Base-by-base conservation (phyloP, 306 rosid genomes). In the Medicago truncatula region DNA sequence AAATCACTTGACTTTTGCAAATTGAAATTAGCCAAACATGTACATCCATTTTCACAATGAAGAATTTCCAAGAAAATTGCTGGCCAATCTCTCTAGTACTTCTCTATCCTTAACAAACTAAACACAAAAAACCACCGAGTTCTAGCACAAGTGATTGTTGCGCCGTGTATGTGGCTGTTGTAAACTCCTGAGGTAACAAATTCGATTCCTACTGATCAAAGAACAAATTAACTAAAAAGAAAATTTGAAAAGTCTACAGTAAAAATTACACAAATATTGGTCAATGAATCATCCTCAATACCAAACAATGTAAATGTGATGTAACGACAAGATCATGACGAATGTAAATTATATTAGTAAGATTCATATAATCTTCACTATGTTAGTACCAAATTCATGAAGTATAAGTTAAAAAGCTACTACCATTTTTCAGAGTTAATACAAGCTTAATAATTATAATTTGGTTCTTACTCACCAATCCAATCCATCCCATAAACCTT, bases 401-500 rank as follows among this genome's bases (percentile, higher is more conserved):
- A 77, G 41, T 21, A 70, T 50, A 76, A 66, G 18, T 25, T 18
- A 23, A 50, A 40, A 13, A 78, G 31, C 43, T 20, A 52, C 49
- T 39, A 63, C 58, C 6, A 53, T 53, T 79, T 10, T 38, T 75
- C 15, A 67, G 44, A 65, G 17, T 16, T 46, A 60, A 60, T 14
- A 39, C 52, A 73, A 52, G 58, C 67, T 54, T 17, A 41, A 17
- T 60, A 76, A 36, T 49, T 36, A 70, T 43, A 38, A 20, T 23
- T 34, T 53, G 52, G 34, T 49, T 67, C 63, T 25, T 31, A 78
- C 96, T 84, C 83, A 95, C 99, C 99, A 84, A 89, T 83, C 99
- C 99, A 95, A 81, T 95, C 99, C 93, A 95, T 92, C 47, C 88
- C 99, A 54, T 90, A 92, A 81, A 89, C 97, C 87, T 89, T 95